A percentile compares a stretch with the other conserved stretches of the same genome.
Conservation (phyloP, 495 filamentous ascomycete species). For the Neurospora sp. region DNA sequence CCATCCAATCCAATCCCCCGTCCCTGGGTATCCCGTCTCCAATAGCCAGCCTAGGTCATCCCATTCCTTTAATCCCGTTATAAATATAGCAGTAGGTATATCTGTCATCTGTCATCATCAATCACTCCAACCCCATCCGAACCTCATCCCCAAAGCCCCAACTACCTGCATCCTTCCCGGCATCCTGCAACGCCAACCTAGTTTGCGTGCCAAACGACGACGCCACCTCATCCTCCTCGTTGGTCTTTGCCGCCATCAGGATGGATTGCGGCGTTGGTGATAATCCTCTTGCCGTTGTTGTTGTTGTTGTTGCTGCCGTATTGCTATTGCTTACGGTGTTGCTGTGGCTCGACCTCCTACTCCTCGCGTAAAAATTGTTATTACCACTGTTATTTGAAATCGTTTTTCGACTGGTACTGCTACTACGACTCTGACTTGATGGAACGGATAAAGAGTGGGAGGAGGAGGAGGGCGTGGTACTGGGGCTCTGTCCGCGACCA, state of each 20-base stretch:
- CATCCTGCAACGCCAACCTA: conserved; percentile 21
- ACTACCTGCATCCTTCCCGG: conserved; percentile 14
- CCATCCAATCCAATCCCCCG: background rate
- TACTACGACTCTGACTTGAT: background rate
- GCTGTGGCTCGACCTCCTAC: conserved; percentile 12
- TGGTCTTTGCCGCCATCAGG: conserved; percentile 1
- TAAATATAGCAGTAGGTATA: background rate
- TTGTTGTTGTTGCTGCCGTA: background rate
- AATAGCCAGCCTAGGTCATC: background rate
- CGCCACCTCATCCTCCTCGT: conserved; percentile 20
- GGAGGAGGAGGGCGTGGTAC: background rate
- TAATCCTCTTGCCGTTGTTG: background rate
- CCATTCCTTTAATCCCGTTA: background rate
- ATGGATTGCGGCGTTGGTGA: background rate
- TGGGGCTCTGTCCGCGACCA: background rate
- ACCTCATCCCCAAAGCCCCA: conserved; percentile 31
- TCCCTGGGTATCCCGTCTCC: background rate
- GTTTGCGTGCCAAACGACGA: conserved; percentile 15
- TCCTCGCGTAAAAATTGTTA: conserved; percentile 1
- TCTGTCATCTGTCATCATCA: background rate
- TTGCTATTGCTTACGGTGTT: background rate
- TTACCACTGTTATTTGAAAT: background rate
- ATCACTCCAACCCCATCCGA: conserved; percentile 27
- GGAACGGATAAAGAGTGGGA: background rate
- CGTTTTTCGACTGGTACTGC: background rate